These are phyloP conservation scores for Pyricularia grisea DNA, from an alignment of 2,329 filamentous ascomycete genomes.

Conservation along the genomic window DNA sequence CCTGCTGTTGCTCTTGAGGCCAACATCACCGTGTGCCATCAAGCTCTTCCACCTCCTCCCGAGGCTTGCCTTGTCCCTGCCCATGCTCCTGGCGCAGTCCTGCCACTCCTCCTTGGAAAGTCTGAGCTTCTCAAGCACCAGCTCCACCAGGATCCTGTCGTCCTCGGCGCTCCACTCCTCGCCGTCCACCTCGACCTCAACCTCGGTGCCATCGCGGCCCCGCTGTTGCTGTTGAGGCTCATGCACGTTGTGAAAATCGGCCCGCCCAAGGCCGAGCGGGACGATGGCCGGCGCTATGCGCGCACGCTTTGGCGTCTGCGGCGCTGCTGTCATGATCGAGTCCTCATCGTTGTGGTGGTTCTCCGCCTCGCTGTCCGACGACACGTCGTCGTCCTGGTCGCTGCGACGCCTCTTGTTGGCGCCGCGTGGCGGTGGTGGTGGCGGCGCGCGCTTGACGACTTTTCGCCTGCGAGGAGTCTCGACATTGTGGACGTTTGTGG, in stretches of 20 bases:
- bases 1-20: slow-evolving; percentile 34
- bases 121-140: slow-evolving; percentile 57
- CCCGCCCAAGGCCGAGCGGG: slow-evolving; percentile 47
- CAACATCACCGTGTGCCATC: slow-evolving; percentile 48
- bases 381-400: slow-evolving; percentile 30
- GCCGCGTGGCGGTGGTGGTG: slow-evolving; percentile 30
- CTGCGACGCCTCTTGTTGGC: slow-evolving; percentile 44
- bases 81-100: slow-evolving; percentile 54
- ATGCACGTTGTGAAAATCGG: slow-evolving; percentile 47
- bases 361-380: slow-evolving; percentile 16
- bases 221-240: slow-evolving; percentile 6
- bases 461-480: slow-evolving; percentile 27
- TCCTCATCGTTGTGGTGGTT: slow-evolving; percentile 12
- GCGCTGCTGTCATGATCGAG: slow-evolving; percentile 1
- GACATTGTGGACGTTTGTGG: slow-evolving; percentile 12
- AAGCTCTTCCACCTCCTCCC: slow-evolving; percentile 55
- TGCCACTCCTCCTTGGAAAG: slow-evolving; percentile 58
- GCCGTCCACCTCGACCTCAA: slow-evolving; percentile 34
- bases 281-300: slow-evolving; percentile 52
- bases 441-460: slow-evolving; percentile 40
- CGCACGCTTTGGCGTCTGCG: slow-evolving; percentile 48
- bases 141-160: slow-evolving; percentile 55
- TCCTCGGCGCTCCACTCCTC: slow-evolving; percentile 53
- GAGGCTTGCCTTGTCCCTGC: slow-evolving; percentile 45
- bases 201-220: slow-evolving; percentile 21